phyloP scores from a whole-genome alignment of 1,139 yeast genomes.

The Geotrichum siamense region DNA sequence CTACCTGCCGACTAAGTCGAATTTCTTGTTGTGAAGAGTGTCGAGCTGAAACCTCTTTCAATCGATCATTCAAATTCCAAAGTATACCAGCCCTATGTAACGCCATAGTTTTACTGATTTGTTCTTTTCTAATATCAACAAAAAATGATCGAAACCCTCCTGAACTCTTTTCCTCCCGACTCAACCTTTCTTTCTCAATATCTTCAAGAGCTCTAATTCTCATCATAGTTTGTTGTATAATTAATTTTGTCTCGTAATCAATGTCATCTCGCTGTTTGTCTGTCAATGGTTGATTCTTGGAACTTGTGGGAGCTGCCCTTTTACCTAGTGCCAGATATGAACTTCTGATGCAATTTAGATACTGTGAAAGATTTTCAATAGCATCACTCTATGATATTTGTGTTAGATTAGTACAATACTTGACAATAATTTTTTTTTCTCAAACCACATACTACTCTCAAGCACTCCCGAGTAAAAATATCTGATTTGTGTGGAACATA shows the following conservation, averaged over 20 bases:
- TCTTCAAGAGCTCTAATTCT: conserved; percentile 35
- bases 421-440: background rate
- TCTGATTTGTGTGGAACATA: conserved; percentile 21
- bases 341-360: conserved; percentile 28
- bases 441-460: conserved; percentile 23
- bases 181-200: conserved; percentile 23
- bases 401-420: background rate
- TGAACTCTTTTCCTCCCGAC: conserved; percentile 6
- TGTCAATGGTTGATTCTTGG: conserved; percentile 24
- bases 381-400: conserved; percentile 16
- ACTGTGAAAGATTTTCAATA: conserved; percentile 23
- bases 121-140: conserved; percentile 18
- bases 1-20: conserved; percentile 33
- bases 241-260: conserved; percentile 36
- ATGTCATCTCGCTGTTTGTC: conserved; percentile 39
- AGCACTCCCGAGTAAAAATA: conserved; percentile 26
- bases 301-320: conserved; percentile 8
- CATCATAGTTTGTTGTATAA: conserved; percentile 34
- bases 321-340: conserved; percentile 29
- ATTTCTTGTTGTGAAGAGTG: conserved; percentile 37
- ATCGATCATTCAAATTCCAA: conserved; percentile 30
- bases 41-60: conserved; percentile 31
- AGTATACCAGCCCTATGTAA: conserved; percentile 35
- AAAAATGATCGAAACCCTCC: conserved; percentile 15
- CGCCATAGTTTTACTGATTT: conserved; percentile 27